A percentile compares a stretch with the other conserved stretches of the same genome.
phyloP scores from a whole-genome alignment of 2,329 filamentous ascomycete genomes.

The Aplosporella prunicola region DNA sequence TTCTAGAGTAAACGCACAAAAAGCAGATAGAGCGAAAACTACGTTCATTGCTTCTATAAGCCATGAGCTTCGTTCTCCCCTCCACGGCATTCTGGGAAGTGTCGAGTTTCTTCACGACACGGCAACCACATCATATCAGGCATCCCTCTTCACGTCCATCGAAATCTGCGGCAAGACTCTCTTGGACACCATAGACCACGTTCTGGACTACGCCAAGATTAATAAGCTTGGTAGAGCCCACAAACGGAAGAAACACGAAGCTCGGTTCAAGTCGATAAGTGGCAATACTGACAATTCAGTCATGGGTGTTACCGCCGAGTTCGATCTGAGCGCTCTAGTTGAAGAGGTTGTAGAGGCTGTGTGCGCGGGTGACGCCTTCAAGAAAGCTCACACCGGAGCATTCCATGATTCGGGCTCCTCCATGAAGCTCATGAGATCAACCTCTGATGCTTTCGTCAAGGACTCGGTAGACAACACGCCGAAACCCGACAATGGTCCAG shows the following conservation, averaged over 20 bases:
- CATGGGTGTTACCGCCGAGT: constrained; percentile 10
- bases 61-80: constrained; percentile 22
- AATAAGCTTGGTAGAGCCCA: constrained; percentile 23
- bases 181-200: constrained; percentile 29
- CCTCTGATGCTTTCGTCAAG: constrained; percentile 9
- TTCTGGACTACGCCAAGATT: constrained; percentile 28
- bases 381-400: constrained; percentile 9
- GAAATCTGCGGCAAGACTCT: constrained; percentile 33
- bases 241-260: constrained; percentile 10
- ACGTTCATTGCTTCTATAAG: constrained; percentile 34
- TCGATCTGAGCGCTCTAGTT: constrained; percentile 7
- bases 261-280: not conserved
- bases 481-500: not conserved
- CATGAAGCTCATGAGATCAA: constrained; percentile 6
- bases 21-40: constrained; percentile 28
- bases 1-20: constrained; percentile 42
- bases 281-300: constrained; percentile 8
- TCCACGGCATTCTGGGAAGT: constrained; percentile 9
- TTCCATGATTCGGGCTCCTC: constrained; percentile 4
- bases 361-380: constrained; percentile 11
- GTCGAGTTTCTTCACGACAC: constrained; percentile 15
- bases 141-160: constrained; percentile 17
- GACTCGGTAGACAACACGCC: constrained; percentile 5
- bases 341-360: constrained; percentile 11
- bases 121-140: constrained; percentile 2